Percentiles rank a stretch among this genome's conserved stretches.
Evolutionary conservation across 129 eudicot species (phyloP).

Genomic region (Helianthus tuberosus): DNA sequence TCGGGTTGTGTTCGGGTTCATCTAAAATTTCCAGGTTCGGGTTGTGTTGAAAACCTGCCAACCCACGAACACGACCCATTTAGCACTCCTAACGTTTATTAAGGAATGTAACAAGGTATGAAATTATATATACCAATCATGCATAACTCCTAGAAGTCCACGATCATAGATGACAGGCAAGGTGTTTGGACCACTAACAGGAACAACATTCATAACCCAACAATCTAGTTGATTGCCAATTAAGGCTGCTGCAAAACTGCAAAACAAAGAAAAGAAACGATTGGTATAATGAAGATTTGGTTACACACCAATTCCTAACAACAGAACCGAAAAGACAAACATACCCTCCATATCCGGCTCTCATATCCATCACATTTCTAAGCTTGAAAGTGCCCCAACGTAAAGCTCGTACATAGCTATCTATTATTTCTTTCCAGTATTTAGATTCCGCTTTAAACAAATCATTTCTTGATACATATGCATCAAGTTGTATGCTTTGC

Average conservation of each 20-base stretch:
- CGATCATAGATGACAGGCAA: conserved; percentile 96
- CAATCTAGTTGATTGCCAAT: conserved; percentile 68
- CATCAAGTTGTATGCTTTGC: conserved; percentile 80
- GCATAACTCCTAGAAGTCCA: conserved; percentile 95
- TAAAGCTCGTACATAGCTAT: conserved; percentile 66
- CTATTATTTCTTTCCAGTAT: conserved; percentile 92
- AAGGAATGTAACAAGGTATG: neutral
- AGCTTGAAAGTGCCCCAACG: conserved; percentile 67
- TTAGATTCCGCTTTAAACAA: conserved; percentile 83
- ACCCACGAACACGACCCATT: too few species aligned
- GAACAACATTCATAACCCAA: conserved; percentile 97
- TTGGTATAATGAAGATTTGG: neutral
- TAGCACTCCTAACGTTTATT: neutral
- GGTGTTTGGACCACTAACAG: conserved; percentile 88
- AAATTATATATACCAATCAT: conserved; percentile 73
- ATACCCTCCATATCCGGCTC: conserved; percentile 99
- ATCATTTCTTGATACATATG: conserved; percentile 86
- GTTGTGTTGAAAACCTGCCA: too few species aligned
- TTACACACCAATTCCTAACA: neutral
- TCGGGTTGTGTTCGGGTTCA: too few species aligned
- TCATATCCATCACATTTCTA: conserved; percentile 95
- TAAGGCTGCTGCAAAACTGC: conserved; percentile 97
- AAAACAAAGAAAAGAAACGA: conserved; percentile 9
- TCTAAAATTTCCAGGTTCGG: too few species aligned
- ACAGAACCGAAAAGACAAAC: neutral